Evolutionary conservation across 23 red algal genomes (phyloP).

Genomic region (Gracilaria vermiculophylla): DNA sequence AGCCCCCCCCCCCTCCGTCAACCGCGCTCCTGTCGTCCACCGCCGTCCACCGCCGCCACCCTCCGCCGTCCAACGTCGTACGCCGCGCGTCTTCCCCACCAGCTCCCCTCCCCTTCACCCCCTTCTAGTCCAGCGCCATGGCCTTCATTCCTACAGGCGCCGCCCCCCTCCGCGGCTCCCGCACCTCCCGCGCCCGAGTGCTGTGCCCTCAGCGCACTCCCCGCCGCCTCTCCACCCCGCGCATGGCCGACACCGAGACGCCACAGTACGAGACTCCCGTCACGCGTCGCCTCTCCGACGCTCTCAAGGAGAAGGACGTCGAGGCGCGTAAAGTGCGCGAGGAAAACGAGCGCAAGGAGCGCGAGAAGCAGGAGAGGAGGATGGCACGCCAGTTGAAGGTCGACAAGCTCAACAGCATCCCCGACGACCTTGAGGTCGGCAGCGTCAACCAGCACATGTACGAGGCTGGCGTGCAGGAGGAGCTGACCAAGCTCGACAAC

Average conservation of each 20-base stretch:
- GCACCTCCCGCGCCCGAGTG: background rate
- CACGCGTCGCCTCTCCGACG: slow-evolving; percentile 89
- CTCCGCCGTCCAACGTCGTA: background rate
- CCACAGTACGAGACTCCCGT: slow-evolving; percentile 70
- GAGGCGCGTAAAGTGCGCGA: slow-evolving; percentile 81
- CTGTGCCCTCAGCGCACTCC: background rate
- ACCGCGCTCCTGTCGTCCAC: too few relatives aligned
- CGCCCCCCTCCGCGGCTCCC: slow-evolving; percentile 17
- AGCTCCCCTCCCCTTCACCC: background rate
- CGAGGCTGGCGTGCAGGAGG: slow-evolving; percentile 90
- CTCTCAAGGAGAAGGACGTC: slow-evolving; percentile 94
- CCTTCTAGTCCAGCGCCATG: background rate
- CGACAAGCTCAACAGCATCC: slow-evolving; percentile 78
- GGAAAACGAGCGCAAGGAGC: slow-evolving; percentile 62
- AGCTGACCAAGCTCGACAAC: slow-evolving; percentile 72
- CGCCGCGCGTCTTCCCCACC: background rate
- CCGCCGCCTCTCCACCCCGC: background rate
- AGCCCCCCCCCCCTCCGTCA: too few relatives aligned
- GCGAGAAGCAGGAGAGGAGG: slow-evolving; percentile 43
- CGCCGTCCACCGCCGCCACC: background rate
- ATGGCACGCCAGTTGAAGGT: slow-evolving; percentile 74
- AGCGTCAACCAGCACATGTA: slow-evolving; percentile 94
- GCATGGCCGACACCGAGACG: slow-evolving; percentile 31
- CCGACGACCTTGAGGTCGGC: slow-evolving; percentile 84
- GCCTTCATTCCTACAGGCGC: slow-evolving; percentile 44